Conservation (phyloP, 306 rosid species). For the Pueraria montana region DNA sequence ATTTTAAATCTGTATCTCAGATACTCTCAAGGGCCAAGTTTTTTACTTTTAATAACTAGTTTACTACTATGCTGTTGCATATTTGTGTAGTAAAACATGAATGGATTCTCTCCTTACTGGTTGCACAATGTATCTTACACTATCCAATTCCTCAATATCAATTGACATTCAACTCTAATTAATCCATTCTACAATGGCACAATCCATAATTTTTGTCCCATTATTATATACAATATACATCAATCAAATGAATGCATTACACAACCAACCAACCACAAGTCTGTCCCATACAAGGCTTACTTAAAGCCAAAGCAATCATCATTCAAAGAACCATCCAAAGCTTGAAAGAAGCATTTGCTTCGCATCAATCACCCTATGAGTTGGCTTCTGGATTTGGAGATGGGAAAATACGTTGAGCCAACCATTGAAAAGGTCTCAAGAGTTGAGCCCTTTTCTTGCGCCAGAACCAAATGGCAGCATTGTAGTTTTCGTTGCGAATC, state of each 20-base stretch:
- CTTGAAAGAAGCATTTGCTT: constrained; percentile 24
- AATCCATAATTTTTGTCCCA: constrained; percentile 45
- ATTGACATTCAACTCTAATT: constrained; percentile 34
- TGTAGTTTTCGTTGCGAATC: constrained; percentile 90
- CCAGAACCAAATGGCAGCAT: constrained; percentile 98
- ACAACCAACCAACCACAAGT: constrained; percentile 55
- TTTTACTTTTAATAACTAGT: neutral
- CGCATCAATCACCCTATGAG: constrained; percentile 53
- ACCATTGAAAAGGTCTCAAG: constrained; percentile 85
- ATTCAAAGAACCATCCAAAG: constrained; percentile 35
- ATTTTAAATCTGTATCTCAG: neutral
- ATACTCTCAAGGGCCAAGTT: neutral
- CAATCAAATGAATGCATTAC: constrained; percentile 63
- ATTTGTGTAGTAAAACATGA: neutral
- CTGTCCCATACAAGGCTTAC: constrained; percentile 51
- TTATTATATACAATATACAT: constrained; percentile 67
- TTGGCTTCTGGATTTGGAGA: constrained; percentile 65
- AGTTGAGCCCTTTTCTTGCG: constrained; percentile 90
- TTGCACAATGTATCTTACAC: constrained; percentile 13
- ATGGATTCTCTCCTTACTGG: neutral
- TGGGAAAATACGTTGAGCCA: constrained; percentile 76
- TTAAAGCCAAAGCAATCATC: constrained; percentile 54
- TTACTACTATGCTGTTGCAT: neutral
- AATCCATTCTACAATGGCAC: constrained; percentile 43
- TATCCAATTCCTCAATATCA: constrained; percentile 24